A percentile compares a stretch with the other conserved stretches of the same genome.
Conservation (phyloP, 2,329 filamentous ascomycete genomes). For the Fusarium chaquense region DNA sequence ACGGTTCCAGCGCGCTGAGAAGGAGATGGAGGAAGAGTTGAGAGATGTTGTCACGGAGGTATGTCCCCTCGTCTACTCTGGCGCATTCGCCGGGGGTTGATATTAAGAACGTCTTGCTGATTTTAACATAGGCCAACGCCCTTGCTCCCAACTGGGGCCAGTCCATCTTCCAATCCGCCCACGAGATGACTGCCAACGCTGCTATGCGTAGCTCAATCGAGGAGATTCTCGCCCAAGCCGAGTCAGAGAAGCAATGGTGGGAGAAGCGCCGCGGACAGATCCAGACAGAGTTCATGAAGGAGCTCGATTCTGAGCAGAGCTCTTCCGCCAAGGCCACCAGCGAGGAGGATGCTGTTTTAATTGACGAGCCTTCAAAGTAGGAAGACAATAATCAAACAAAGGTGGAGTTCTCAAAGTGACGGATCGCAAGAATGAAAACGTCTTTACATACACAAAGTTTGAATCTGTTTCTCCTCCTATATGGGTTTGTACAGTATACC, state of each 20-base stretch:
- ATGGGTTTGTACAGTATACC: conserved; percentile 27
- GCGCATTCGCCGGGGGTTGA: neutral
- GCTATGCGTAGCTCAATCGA: conserved; percentile 79
- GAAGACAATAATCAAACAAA: conserved; percentile 58
- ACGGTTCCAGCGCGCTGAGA: conserved; percentile 89
- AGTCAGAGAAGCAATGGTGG: conserved; percentile 91
- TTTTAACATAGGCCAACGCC: conserved; percentile 79
- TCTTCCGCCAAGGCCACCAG: conserved; percentile 55
- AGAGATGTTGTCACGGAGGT: conserved; percentile 95
- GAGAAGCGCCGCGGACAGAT: conserved; percentile 82
- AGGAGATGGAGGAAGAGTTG: conserved; percentile 97
- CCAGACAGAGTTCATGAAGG: conserved; percentile 83
- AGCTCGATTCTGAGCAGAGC: conserved; percentile 74
- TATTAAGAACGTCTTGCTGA: conserved; percentile 5
- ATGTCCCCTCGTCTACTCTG: conserved; percentile 17
- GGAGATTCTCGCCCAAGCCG: conserved; percentile 77
- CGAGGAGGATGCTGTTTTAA: conserved; percentile 72
- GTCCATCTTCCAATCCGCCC: conserved; percentile 95
- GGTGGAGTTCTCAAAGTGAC: neutral
- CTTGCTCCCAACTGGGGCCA: conserved; percentile 91
- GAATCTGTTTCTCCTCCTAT: neutral
- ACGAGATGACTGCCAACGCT: conserved; percentile 92
- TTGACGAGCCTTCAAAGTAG: conserved; percentile 74
- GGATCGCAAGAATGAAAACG: neutral
- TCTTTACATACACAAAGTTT: conserved; percentile 9